These are phyloP conservation scores for Lasiosphaeria hispida DNA, from an alignment of 495 filamentous ascomycete genomes.

Conservation along the genomic window DNA sequence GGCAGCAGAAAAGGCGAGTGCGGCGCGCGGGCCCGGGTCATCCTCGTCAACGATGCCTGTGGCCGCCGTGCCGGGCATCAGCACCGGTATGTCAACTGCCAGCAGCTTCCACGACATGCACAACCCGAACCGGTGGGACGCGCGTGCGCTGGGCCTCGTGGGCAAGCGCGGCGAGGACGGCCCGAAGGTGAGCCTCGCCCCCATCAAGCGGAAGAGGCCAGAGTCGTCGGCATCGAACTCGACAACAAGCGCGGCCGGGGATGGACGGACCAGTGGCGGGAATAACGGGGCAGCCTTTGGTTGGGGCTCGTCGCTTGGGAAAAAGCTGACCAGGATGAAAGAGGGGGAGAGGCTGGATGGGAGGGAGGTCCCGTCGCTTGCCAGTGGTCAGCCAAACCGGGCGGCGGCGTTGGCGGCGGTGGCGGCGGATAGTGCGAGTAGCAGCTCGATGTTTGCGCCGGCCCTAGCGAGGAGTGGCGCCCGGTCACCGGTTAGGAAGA, in stretches of 20 bases:
- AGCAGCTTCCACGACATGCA: not conserved
- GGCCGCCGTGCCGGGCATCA: constrained; percentile 6
- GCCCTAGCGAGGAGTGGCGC: constrained; percentile 15
- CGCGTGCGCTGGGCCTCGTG: constrained; percentile 56
- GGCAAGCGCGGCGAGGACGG: constrained; percentile 55
- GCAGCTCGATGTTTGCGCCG: not conserved
- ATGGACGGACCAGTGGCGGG: not conserved
- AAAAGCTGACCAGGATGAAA: constrained; percentile 52
- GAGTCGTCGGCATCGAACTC: constrained; percentile 38
- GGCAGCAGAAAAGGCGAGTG: constrained; percentile 56
- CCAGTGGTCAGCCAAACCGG: not conserved
- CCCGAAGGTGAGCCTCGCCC: constrained; percentile 58
- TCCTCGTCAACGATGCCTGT: constrained; percentile 13
- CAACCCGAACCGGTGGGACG: constrained; percentile 34
- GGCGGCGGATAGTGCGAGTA: too few species aligned
- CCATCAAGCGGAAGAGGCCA: constrained; percentile 66
- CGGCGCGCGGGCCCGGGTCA: constrained; percentile 12
- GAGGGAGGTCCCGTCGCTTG: constrained; percentile 2
- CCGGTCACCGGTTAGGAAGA: constrained; percentile 60
- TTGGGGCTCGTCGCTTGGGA: constrained; percentile 47
- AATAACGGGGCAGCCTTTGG: constrained; percentile 33
- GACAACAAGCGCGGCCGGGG: constrained; percentile 10
- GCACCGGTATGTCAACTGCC: constrained; percentile 3
- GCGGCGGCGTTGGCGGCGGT: not conserved
- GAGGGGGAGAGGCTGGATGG: constrained; percentile 47